A percentile compares a stretch with the other conserved stretches of the same genome.
phyloP scores from a whole-genome alignment of 305 asterid species.

The Striga hermonthica region DNA sequence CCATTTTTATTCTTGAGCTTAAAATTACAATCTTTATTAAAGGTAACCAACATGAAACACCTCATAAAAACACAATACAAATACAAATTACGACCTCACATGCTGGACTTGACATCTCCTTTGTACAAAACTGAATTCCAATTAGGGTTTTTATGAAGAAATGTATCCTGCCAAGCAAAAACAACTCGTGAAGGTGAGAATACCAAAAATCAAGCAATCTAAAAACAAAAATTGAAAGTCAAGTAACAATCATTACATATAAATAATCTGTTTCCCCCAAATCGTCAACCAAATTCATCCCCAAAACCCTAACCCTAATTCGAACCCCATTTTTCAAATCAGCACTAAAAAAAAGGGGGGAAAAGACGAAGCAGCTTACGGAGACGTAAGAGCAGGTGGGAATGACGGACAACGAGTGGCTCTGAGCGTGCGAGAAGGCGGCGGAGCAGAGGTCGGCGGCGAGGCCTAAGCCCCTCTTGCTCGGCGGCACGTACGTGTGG shows the following conservation, averaged over 20 bases:
- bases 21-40: slow-evolving; percentile 7
- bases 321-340: neutral
- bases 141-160: slow-evolving; percentile 64
- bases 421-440: slow-evolving; percentile 72
- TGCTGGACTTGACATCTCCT: slow-evolving; percentile 51
- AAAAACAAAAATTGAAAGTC: too few relatives aligned
- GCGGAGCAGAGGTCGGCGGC: slow-evolving; percentile 77
- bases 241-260: too few relatives aligned
- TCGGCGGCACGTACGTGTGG: slow-evolving; percentile 77
- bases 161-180: slow-evolving; percentile 55
- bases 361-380: slow-evolving; percentile 34
- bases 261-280: neutral
- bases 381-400: slow-evolving; percentile 92
- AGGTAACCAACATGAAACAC: neutral
- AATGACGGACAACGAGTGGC: slow-evolving; percentile 49
- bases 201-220: too few relatives aligned
- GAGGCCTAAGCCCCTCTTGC: slow-evolving; percentile 84
- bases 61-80: neutral
- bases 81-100: slow-evolving; percentile 34
- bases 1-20: neutral
- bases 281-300: neutral
- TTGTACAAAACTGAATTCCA: slow-evolving; percentile 58
- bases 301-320: neutral
- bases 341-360: neutral
- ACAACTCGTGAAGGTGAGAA: neutral